Base-by-base conservation (phyloP, 2,329 filamentous ascomycete species). In the Talaromyces marneffei region DNA sequence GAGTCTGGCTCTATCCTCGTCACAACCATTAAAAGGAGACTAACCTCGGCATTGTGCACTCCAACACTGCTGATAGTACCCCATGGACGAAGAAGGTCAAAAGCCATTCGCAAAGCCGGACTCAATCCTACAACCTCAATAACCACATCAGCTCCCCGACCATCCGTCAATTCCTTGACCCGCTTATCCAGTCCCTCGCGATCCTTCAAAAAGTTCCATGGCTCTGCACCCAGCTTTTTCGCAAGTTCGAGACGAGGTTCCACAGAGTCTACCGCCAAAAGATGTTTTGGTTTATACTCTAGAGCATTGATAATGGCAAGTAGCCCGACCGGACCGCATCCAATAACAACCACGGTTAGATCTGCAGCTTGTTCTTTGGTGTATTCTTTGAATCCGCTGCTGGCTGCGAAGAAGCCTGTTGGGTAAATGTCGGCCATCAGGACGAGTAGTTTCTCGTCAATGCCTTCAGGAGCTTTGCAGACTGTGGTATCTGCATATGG, bases 341-440 rank as follows among this genome's bases (percentile, higher is more conserved):
- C 92, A 62, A 96, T 84, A 20, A 96, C 78, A 1, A 95, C 89
- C 0, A 91, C 86, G 0, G 87, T 90, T 63, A 86, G 84, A 52
- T 90, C 84, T 18, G 80, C 75, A 57, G 87, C 83, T 60, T 86
- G 80, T 63, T 85, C 81, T 14, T 71, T 70, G 10, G 77, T 79
- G 40, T 87, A 80, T 69, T 87, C 77, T 61, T 84, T 84, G 73
- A 96, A 88, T 6, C 87, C 92, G 69, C 91, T 94, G 61, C 83
- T 82, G 4, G 90, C 90, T 6, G 90, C 92, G 68, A 92, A 96
- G 77, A 86, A 96, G 7, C 92, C 78, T 0, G 87, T 91, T 1
- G 92, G 92, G 75, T 94, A 96, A 68, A 96, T 95, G 71, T 96
- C 92, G 16, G 90, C 91, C 92, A 96, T 96, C 27, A 96, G 82